These are phyloP conservation scores for Cucumis melo DNA, from an alignment of 306 rosid genomes.

Conservation along the genomic window DNA sequence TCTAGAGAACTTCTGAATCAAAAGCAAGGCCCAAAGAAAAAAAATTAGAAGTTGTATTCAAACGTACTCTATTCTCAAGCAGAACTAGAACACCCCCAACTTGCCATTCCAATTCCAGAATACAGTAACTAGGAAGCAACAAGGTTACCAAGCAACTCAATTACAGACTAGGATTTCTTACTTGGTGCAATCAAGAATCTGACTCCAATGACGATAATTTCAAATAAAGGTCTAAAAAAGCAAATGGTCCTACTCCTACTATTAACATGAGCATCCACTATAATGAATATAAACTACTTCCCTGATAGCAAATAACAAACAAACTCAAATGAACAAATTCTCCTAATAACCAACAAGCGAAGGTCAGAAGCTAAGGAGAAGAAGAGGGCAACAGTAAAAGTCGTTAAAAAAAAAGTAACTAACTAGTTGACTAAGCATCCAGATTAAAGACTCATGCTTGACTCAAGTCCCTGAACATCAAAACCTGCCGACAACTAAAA, in stretches of 20 bases:
- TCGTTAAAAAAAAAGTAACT: neutral
- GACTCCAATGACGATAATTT: neutral
- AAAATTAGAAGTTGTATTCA: neutral
- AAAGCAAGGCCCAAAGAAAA: neutral
- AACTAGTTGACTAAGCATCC: neutral
- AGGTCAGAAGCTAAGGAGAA: neutral
- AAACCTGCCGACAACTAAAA: neutral
- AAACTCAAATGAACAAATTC: neutral
- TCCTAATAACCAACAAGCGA: neutral
- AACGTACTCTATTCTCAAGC: neutral
- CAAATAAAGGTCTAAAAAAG: neutral
- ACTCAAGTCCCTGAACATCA: neutral
- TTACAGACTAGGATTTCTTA: neutral
- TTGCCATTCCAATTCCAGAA: neutral
- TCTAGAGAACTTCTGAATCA: conserved; percentile 7
- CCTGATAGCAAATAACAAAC: neutral
- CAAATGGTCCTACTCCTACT: neutral
- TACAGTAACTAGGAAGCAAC: neutral
- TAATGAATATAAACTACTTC: neutral
- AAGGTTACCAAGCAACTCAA: neutral
- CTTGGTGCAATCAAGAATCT: neutral
- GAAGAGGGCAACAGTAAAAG: neutral
- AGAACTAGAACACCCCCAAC: neutral
- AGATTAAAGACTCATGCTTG: neutral
- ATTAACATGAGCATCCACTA: neutral